These are phyloP conservation scores for Porodaedalea pini DNA, from an alignment of 1,284 basidiomycete species.

Conservation along the genomic window DNA sequence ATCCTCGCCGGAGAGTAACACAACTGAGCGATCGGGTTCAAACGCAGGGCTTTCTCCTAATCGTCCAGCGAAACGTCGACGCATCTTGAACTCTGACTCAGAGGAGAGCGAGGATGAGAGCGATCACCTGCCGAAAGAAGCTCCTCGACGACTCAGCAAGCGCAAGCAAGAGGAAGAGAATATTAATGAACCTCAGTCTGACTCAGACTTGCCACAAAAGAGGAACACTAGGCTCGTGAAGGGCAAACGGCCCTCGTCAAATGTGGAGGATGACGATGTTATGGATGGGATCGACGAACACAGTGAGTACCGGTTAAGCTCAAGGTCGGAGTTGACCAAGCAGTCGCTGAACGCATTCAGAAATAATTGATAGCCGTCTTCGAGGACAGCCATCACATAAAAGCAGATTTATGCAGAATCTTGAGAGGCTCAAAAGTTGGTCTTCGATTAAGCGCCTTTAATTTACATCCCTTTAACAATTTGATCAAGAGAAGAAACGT, in stretches of 20 bases:
- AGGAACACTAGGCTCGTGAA: slow-evolving; percentile 34
- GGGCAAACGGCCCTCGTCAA: slow-evolving; percentile 42
- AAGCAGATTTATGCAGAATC: slow-evolving; percentile 55
- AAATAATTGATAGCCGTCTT: slow-evolving; percentile 59
- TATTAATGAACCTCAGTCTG: slow-evolving; percentile 14
- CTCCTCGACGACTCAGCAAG: background rate
- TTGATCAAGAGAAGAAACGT: slow-evolving; percentile 44
- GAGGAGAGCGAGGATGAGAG: slow-evolving; percentile 10
- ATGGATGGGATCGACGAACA: slow-evolving; percentile 59
- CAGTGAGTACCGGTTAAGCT: slow-evolving; percentile 36
- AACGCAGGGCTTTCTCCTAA: slow-evolving; percentile 3
- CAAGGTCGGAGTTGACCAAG: background rate
- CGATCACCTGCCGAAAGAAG: background rate
- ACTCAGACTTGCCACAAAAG: slow-evolving; percentile 10
- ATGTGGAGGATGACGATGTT: slow-evolving; percentile 47
- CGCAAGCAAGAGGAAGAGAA: background rate
- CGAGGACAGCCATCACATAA: slow-evolving; percentile 53
- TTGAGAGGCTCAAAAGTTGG: slow-evolving; percentile 64
- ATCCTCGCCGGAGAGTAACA: slow-evolving; percentile 5
- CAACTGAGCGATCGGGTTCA: slow-evolving; percentile 1
- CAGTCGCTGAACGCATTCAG: slow-evolving; percentile 33
- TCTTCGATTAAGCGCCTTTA: slow-evolving; percentile 13
- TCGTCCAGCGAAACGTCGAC: slow-evolving; percentile 6
- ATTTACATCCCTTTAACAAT: slow-evolving; percentile 8
- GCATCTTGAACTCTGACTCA: slow-evolving; percentile 16